A percentile compares a stretch with the other conserved stretches of the same genome.
These are phyloP conservation scores for Dendryphion nanum DNA, from an alignment of 2,329 filamentous ascomycete species.

Conservation along the genomic window DNA sequence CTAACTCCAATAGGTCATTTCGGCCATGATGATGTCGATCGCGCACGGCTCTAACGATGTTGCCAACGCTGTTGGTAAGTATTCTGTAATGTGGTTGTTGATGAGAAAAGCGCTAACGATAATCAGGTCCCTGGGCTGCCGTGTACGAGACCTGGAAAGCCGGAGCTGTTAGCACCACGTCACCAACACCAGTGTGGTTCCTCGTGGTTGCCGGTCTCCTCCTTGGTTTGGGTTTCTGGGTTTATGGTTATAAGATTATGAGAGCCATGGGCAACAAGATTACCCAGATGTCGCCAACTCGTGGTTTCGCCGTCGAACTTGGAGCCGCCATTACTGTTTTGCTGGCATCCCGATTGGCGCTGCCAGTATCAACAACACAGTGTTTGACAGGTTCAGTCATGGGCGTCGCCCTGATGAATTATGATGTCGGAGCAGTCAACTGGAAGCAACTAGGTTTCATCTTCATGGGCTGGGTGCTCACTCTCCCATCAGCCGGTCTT, in stretches of 20 bases:
- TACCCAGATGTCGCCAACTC: slow-evolving; percentile 59
- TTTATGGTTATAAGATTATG: slow-evolving; percentile 65
- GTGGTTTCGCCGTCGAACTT: slow-evolving; percentile 43
- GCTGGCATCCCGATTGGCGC: slow-evolving; percentile 59
- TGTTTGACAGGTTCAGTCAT: slow-evolving; percentile 41
- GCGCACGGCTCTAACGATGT: slow-evolving; percentile 70
- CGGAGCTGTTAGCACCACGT: slow-evolving; percentile 46
- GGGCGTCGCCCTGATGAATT: slow-evolving; percentile 29
- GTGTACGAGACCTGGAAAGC: slow-evolving; percentile 61
- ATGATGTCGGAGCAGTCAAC: slow-evolving; percentile 40
- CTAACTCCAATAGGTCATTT: too few relatives aligned
- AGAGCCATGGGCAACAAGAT: slow-evolving; percentile 60
- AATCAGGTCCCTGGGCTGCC: slow-evolving; percentile 60
- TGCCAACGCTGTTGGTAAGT: slow-evolving; percentile 49
- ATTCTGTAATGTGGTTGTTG: too few relatives aligned
- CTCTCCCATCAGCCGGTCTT: slow-evolving; percentile 43
- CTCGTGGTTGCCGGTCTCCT: slow-evolving; percentile 54
- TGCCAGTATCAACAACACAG: slow-evolving; percentile 65
- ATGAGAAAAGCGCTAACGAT: background rate
- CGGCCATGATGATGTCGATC: slow-evolving; percentile 71
- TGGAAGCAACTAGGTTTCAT: slow-evolving; percentile 44
- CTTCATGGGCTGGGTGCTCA: slow-evolving; percentile 43
- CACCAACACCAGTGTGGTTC: slow-evolving; percentile 60
- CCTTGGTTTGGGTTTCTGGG: slow-evolving; percentile 59
- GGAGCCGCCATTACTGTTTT: slow-evolving; percentile 61